Evolutionary conservation across 2,329 filamentous ascomycete species (phyloP).

Genomic region (Phaeosphaeria sp.): DNA sequence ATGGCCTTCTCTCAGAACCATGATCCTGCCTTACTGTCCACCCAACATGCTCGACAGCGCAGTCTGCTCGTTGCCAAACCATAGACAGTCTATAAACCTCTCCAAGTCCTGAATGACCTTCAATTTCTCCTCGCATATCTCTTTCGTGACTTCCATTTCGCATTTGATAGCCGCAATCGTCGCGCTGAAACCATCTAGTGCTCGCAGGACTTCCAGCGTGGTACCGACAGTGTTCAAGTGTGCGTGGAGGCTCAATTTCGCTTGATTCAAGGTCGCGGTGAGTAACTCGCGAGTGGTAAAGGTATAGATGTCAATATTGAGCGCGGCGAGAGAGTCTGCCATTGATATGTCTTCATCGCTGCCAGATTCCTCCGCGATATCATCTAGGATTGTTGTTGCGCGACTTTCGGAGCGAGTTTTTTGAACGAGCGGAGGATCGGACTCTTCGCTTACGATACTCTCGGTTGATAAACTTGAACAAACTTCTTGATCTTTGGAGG

Average conservation of each 20-base stretch:
- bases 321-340: neutral
- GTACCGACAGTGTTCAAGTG: slow-evolving; percentile 24
- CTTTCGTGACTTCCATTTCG: slow-evolving; percentile 17
- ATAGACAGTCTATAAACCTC: neutral
- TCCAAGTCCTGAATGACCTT: slow-evolving; percentile 14
- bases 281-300: slow-evolving; percentile 16
- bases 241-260: neutral
- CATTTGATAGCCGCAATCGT: slow-evolving; percentile 13
- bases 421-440: neutral
- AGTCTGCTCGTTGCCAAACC: neutral
- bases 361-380: slow-evolving; percentile 5
- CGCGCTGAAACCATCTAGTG: slow-evolving; percentile 20
- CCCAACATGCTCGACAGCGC: neutral
- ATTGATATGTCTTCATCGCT: slow-evolving; percentile 1
- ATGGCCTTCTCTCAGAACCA: neutral
- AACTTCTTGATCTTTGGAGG: neutral
- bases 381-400: slow-evolving; percentile 2
- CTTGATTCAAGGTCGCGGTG: slow-evolving; percentile 15
- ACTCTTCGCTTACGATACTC: neutral
- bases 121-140: slow-evolving; percentile 14
- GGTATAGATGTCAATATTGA: slow-evolving; percentile 3
- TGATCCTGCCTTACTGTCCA: neutral
- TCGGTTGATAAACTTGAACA: neutral
- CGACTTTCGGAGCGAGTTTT: neutral
- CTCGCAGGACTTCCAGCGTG: slow-evolving; percentile 14